phyloP scores from a whole-genome alignment of 2,329 filamentous ascomycete genomes.

The Fusarium liriodendri region DNA sequence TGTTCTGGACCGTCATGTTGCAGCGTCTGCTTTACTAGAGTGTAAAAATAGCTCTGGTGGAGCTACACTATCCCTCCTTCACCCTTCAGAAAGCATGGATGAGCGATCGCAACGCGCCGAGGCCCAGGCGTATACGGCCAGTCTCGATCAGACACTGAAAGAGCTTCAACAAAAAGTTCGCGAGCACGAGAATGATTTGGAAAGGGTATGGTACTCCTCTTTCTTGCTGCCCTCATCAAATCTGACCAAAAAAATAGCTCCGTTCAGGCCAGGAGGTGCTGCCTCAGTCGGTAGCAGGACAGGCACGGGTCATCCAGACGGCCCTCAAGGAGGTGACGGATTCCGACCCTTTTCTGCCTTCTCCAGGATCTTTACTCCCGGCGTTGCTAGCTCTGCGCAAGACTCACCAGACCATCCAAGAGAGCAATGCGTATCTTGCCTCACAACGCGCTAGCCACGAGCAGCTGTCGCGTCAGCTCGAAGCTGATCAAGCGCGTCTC shows the following conservation, averaged over 20 bases:
- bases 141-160: conserved; percentile 74
- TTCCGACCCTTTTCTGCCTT: conserved; percentile 73
- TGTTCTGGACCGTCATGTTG: background rate
- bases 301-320: conserved; percentile 63
- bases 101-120: conserved; percentile 39
- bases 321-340: conserved; percentile 74
- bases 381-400: conserved; percentile 77
- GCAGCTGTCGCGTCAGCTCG: conserved; percentile 59
- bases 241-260: conserved; percentile 39
- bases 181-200: conserved; percentile 64
- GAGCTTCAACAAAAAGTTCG: conserved; percentile 71
- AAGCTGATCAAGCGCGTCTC: conserved; percentile 62
- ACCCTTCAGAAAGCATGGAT: conserved; percentile 35
- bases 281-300: conserved; percentile 45
- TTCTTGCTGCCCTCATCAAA: background rate
- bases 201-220: conserved; percentile 51
- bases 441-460: conserved; percentile 57
- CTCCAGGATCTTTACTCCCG: conserved; percentile 74
- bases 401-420: conserved; percentile 71
- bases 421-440: conserved; percentile 70
- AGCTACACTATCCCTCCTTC: background rate
- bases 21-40: background rate
- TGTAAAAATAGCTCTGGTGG: conserved; percentile 16
- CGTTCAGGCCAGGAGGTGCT: conserved; percentile 39
- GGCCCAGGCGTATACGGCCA: conserved; percentile 51